Evolutionary conservation across 352 stramenopile species (phyloP), one percentile per base, ranked within the genome.

Genomic region (Globisporangium polare): DNA sequence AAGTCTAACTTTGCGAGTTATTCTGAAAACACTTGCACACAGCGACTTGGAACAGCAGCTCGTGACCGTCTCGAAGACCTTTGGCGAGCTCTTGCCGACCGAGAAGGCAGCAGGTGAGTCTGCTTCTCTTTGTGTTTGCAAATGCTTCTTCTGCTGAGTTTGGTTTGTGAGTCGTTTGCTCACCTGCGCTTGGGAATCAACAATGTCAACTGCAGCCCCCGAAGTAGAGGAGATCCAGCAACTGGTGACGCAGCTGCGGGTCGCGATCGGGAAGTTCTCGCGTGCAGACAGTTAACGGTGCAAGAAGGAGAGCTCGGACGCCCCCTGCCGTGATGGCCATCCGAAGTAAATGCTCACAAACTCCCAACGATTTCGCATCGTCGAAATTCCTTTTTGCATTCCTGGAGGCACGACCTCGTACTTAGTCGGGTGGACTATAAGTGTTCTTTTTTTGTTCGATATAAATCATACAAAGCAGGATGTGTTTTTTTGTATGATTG

Each of bases 161-260:
- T 27, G n/a, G 5, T 26, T 39, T 37, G 7, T 24, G 15, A 39
- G 5, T n/a, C n/a, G n/a, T 15, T 24, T 39, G 31, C 26, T 53
- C 47, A 39, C 26, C 26, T 24, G 3, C 6, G 17, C 15, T 53
- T 35, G 26, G n/a, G 18, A 52, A 31, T 53, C 15, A 43, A n/a
- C 37, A n/a, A 24, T 8, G 45, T 35, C 61, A 29, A 24, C 2
- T 51, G n/a, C 33, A 74, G 66, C 65, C 17, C 45, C 67, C 24
- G 71, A 85, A 41, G 53, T 85, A 18, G 53, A 75, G 24, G 69
- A 78, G 27, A 80, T 88, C 41, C 63, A 75, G 22, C 55, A 67
- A 7, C 70, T 85, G 47, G 69, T 88, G 35, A 52, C 52, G 20
- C 58, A 71, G 26, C 45, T 80, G 9, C 60, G 59, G 22, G 61